Base-by-base conservation (phyloP, 1,284 basidiomycete species). In the Uromyces viciae-fabae region DNA sequence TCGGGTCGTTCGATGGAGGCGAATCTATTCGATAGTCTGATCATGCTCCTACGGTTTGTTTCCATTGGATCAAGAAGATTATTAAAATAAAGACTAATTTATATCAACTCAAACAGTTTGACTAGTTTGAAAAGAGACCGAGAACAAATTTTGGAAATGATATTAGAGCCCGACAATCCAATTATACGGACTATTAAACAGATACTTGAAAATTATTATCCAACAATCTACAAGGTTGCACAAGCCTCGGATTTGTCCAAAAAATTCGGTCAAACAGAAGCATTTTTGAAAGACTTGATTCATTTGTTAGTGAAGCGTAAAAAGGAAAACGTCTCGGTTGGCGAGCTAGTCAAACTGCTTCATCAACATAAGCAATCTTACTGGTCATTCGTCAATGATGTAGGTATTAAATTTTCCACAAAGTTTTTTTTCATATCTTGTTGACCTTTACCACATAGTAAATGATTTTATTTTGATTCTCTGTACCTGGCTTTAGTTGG, bases 191-290 rank as follows among this genome's bases (percentile, higher is more conserved):
- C 69, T 3, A 80, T 80, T 43, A 72, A 73, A 31, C 66, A 72
- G 31, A 49, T 80, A n/a, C 42, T 80, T n/a, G 78, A 80, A 38
- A 60, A 73, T 17, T 80, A 80, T 49, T 80, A 80, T 80, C 78
- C 78, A 36, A 73, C 69, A 5, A 80, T 80, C 19, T 73, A 80
- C 46, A 54, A 72, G 52, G 54, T 80, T 17, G 78, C 78, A 17
- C 31, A 60, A 22, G 68, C 68, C 9, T 46, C 78, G 22, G 78
- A 80, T 52, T 38, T 80, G 19, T 80, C 78, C 0, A 54, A 71
- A 19, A 71, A 71, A 64, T 72, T 80, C n/a, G 43, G 66, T 17
- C 54, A 80, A 42, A 80, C 78, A 2, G 78, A 80, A 43, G 78
- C 78, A 9, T 80, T 80, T 42, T 31, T 80, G 14, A 73, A 80